Evolutionary conservation across 2,329 filamentous ascomycete genomes (phyloP).

Genomic region (Aspergillus fijiensis): DNA sequence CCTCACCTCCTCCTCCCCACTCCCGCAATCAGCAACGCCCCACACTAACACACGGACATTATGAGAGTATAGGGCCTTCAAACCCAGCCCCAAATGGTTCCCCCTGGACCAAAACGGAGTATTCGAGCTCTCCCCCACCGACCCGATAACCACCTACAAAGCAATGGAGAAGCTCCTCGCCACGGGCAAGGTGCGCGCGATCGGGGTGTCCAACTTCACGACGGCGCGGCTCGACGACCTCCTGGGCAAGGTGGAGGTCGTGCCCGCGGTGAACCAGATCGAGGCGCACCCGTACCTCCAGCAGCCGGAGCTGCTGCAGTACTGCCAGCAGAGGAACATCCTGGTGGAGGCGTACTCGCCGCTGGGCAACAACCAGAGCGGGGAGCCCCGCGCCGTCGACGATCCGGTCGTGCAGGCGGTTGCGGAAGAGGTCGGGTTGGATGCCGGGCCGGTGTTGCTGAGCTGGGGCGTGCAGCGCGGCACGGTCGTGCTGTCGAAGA

Average conservation of each 20-base stretch:
- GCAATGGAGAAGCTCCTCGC: conserved; percentile 57
- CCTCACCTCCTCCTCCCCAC: too few relatives aligned
- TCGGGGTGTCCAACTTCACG: conserved; percentile 72
- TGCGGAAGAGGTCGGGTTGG: conserved; percentile 59
- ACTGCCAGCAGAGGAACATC: neutral
- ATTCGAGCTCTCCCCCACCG: conserved; percentile 23
- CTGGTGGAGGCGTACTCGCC: conserved; percentile 52
- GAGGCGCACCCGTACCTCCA: conserved; percentile 15
- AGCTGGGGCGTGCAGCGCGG: conserved; percentile 56
- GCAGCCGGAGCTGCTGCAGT: conserved; percentile 16
- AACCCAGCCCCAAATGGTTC: conserved; percentile 24
- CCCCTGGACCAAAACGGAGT: conserved; percentile 23
- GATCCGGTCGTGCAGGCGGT: conserved; percentile 61
- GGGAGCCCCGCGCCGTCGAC: conserved; percentile 49
- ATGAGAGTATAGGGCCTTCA: conserved; percentile 18
- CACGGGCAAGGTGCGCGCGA: conserved; percentile 62
- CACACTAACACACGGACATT: too few relatives aligned
- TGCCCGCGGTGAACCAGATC: conserved; percentile 70
- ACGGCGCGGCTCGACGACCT: conserved; percentile 73
- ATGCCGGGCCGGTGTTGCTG: conserved; percentile 55
- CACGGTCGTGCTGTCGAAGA: conserved; percentile 55
- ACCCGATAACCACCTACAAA: conserved; percentile 50
- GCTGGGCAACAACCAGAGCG: conserved; percentile 50
- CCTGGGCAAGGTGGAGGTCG: conserved; percentile 64
- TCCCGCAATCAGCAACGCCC: too few relatives aligned